These are phyloP conservation scores for Raphanus sativus DNA, from an alignment of 345 rosid genomes.

Conservation along the genomic window DNA sequence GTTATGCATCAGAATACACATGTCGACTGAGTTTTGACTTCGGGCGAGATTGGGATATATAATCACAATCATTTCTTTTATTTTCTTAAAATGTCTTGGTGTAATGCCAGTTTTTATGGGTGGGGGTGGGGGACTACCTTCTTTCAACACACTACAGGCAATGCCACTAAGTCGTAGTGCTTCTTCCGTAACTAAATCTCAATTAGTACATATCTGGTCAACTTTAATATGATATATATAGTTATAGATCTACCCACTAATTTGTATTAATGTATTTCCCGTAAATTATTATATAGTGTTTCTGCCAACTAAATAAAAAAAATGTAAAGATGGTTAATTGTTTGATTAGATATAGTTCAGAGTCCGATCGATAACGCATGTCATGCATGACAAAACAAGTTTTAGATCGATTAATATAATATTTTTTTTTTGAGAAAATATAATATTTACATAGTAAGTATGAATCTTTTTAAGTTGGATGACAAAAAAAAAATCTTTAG, in stretches of 20 bases:
- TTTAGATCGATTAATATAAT: background rate
- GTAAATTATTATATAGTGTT: background rate
- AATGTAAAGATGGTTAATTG: background rate
- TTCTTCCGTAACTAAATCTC: constrained; percentile 33
- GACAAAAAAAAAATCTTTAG: too few species aligned
- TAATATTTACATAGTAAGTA: background rate
- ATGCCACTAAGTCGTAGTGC: constrained; percentile 39
- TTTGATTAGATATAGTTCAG: background rate
- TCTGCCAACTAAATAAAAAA: background rate
- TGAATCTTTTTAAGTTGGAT: too few species aligned
- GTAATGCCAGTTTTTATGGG: constrained; percentile 7
- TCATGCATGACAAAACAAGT: background rate
- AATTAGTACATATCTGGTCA: constrained; percentile 32
- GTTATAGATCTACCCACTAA: background rate
- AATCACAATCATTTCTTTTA: constrained; percentile 12
- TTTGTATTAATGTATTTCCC: background rate
- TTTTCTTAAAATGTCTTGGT: background rate
- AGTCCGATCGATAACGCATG: background rate
- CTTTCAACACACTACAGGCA: constrained; percentile 29
- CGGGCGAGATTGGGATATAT: constrained; percentile 21
- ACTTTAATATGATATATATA: constrained; percentile 29
- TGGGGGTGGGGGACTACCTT: constrained; percentile 41
- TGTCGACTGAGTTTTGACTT: constrained; percentile 30
- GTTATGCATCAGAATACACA: constrained; percentile 23
- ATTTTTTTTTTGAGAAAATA: too few species aligned